Conservation (phyloP, 2,329 filamentous ascomycete species). For the Hawksworthiomyces lignivorus region DNA sequence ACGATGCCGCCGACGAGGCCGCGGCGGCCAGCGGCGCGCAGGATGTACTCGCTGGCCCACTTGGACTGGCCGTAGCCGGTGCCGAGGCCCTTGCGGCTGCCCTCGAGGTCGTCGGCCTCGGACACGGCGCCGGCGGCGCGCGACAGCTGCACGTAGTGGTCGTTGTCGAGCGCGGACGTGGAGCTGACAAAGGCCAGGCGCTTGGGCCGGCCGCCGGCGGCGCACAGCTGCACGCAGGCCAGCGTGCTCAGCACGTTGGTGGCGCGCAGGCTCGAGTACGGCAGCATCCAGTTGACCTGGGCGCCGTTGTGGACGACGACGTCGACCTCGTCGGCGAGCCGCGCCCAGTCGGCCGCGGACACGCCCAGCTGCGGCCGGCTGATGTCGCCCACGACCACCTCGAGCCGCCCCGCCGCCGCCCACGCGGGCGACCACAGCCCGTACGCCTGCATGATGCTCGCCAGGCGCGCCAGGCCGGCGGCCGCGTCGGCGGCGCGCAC, state of each 20-base stretch:
- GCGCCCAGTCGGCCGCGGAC: slow-evolving; percentile 56
- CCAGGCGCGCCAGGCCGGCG: slow-evolving; percentile 57
- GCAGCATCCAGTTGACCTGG: slow-evolving; percentile 71
- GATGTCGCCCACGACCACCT: slow-evolving; percentile 66
- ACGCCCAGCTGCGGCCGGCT: slow-evolving; percentile 66
- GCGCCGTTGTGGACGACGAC: slow-evolving; percentile 78
- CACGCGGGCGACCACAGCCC: slow-evolving; percentile 58
- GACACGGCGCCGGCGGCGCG: slow-evolving; percentile 54
- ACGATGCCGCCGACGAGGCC: slow-evolving; percentile 71
- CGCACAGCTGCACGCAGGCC: slow-evolving; percentile 67
- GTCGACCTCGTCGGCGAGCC: slow-evolving; percentile 59
- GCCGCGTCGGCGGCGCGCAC: slow-evolving; percentile 57
- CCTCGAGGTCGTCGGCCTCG: slow-evolving; percentile 71
- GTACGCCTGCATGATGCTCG: slow-evolving; percentile 64
- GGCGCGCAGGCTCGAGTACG: slow-evolving; percentile 62
- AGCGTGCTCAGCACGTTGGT: slow-evolving; percentile 79
- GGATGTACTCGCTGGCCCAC: slow-evolving; percentile 67
- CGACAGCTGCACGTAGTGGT: slow-evolving; percentile 71
- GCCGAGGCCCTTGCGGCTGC: slow-evolving; percentile 66
- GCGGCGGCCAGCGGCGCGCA: slow-evolving; percentile 68
- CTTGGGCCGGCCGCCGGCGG: slow-evolving; percentile 65
- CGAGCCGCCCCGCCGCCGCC: slow-evolving; percentile 39
- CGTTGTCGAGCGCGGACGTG: slow-evolving; percentile 73
- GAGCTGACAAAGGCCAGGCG: slow-evolving; percentile 74
- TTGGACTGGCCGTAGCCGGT: slow-evolving; percentile 91